Conservation (phyloP, 306 rosid species). For the Pyrus communis region DNA sequence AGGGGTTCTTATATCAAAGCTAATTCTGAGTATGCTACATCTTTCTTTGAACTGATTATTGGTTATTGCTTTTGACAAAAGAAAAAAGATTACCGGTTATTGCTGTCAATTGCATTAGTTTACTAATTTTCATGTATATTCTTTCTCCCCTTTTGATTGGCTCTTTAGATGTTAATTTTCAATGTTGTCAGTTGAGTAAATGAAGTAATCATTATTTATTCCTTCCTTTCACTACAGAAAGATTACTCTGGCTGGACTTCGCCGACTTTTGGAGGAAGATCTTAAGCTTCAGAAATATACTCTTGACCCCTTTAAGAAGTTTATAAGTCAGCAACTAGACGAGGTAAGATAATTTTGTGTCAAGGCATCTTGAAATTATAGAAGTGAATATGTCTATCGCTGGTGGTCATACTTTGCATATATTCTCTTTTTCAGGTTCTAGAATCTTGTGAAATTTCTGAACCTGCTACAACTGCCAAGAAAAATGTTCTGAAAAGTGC, state of each 20-base stretch:
- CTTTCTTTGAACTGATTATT: conserved; percentile 10
- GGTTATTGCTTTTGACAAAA: background rate
- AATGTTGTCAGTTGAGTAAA: background rate
- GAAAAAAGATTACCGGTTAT: too few species aligned
- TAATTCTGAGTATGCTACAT: conserved; percentile 72
- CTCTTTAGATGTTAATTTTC: background rate
- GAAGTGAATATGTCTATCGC: background rate
- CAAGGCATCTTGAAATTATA: conserved; percentile 5
- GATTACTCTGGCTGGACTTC: conserved; percentile 74
- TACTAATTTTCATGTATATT: background rate
- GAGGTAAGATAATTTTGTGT: conserved; percentile 38
- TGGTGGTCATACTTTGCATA: background rate
- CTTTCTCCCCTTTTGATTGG: background rate
- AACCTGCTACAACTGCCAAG: conserved; percentile 38
- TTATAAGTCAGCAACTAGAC: conserved; percentile 68
- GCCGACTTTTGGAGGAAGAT: conserved; percentile 83
- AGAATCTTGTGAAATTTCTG: conserved; percentile 37
- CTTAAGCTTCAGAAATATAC: conserved; percentile 54
- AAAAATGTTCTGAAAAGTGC: conserved; percentile 47
- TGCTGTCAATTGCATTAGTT: background rate
- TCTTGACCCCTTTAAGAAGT: conserved; percentile 70
- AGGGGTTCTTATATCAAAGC: conserved; percentile 62
- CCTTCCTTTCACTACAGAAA: conserved; percentile 34
- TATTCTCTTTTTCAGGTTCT: conserved; percentile 41
- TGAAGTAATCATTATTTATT: background rate